Evolutionary conservation across 176 grass and related monocot genomes (phyloP).

Genomic region (Canna indica): DNA sequence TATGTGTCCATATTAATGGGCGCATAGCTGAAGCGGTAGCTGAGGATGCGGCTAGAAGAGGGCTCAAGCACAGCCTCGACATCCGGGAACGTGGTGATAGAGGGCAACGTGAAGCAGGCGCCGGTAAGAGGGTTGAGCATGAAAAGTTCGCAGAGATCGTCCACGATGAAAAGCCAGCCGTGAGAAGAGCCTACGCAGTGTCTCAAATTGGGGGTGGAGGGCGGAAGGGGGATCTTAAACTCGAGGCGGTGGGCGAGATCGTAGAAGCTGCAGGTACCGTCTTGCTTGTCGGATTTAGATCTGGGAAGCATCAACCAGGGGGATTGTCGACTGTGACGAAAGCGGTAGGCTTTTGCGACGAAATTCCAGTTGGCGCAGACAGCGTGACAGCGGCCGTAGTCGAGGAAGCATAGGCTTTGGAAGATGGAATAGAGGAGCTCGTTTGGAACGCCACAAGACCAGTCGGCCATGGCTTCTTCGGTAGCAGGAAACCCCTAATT

Average conservation of each 20-base stretch:
- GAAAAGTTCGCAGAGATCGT: slow-evolving; percentile 1
- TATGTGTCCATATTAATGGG: too few species aligned
- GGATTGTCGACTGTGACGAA: too few species aligned
- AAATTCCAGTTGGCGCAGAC: slow-evolving; percentile 34
- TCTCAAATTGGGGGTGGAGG: too few species aligned
- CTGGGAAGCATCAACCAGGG: slow-evolving; percentile 38
- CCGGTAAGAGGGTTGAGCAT: slow-evolving; percentile 6
- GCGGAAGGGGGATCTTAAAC: slow-evolving; percentile 9
- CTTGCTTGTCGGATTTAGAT: neutral
- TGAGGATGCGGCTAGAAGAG: too few species aligned
- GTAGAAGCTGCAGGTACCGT: slow-evolving; percentile 1
- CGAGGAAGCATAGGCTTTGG: slow-evolving; percentile 23
- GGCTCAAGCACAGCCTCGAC: neutral
- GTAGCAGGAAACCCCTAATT: too few species aligned
- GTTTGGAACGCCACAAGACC: too few species aligned
- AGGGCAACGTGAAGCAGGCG: slow-evolving; percentile 14
- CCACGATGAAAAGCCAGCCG: slow-evolving; percentile 25
- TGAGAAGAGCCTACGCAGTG: slow-evolving; percentile 14
- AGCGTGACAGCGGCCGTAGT: slow-evolving; percentile 34
- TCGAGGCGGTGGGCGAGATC: slow-evolving; percentile 4
- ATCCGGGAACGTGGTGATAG: slow-evolving; percentile 22
- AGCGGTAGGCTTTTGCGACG: too few species aligned
- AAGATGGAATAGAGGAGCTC: too few species aligned
- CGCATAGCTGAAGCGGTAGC: too few species aligned
- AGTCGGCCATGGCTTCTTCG: too few species aligned